Evolutionary conservation across 169 alveolate genomes (phyloP).

Genomic region (Theileria parva): DNA sequence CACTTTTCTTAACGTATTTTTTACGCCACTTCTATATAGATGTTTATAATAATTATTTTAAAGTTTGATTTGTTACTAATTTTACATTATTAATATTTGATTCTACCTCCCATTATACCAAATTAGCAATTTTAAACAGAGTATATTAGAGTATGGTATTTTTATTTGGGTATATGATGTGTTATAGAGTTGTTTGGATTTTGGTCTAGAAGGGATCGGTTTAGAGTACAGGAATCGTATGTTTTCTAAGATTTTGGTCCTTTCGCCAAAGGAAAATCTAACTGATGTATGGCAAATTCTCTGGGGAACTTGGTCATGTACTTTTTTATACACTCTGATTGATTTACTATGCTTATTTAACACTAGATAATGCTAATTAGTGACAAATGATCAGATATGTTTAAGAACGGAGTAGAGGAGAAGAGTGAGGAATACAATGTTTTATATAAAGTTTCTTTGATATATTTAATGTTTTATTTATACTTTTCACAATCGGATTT

Average conservation of each 20-base stretch:
- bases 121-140: background rate
- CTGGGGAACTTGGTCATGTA: constrained; percentile 68
- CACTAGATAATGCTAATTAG: background rate
- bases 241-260: constrained; percentile 39
- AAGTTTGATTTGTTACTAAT: background rate
- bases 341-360: background rate
- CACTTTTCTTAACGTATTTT: background rate
- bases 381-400: constrained; percentile 18
- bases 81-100: background rate
- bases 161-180: background rate
- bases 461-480: constrained; percentile 48
- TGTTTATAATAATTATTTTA: background rate
- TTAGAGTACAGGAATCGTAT: constrained; percentile 1
- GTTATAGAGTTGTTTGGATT: constrained; percentile 38
- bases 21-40: background rate
- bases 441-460: constrained; percentile 19
- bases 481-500: constrained; percentile 44
- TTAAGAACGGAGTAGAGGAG: constrained; percentile 22
- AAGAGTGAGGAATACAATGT: background rate
- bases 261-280: constrained; percentile 36
- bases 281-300: constrained; percentile 56
- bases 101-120: background rate
- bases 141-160: background rate
- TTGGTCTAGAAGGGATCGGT: constrained; percentile 38
- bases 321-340: background rate